phyloP scores from a whole-genome alignment of 1,284 basidiomycete genomes.

The Trametes sp. region DNA sequence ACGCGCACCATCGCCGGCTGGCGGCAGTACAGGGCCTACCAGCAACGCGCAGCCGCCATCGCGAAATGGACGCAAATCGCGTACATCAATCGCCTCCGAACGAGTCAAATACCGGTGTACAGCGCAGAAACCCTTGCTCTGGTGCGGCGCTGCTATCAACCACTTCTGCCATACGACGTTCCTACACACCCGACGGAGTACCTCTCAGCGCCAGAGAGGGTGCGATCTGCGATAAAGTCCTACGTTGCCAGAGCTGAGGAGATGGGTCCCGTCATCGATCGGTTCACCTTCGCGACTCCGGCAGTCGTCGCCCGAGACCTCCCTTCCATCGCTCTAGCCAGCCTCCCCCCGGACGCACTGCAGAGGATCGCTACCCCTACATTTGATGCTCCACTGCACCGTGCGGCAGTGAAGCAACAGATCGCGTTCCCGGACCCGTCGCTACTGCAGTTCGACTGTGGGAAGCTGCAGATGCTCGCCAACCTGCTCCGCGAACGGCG shows the following conservation, averaged over 20 bases:
- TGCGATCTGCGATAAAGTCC: slow-evolving; percentile 69
- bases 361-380: slow-evolving; percentile 44
- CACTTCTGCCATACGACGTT: slow-evolving; percentile 66
- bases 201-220: slow-evolving; percentile 50
- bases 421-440: slow-evolving; percentile 95
- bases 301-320: slow-evolving; percentile 82
- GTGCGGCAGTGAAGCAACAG: slow-evolving; percentile 83
- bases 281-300: slow-evolving; percentile 88
- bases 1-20: slow-evolving; percentile 81
- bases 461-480: slow-evolving; percentile 90
- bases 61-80: slow-evolving; percentile 75
- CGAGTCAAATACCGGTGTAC: slow-evolving; percentile 68
- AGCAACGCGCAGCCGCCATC: slow-evolving; percentile 60
- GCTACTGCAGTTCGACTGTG: slow-evolving; percentile 95
- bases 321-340: slow-evolving; percentile 64
- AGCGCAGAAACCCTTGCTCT: slow-evolving; percentile 65
- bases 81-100: slow-evolving; percentile 83
- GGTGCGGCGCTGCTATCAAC: slow-evolving; percentile 51
- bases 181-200: slow-evolving; percentile 48
- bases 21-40: slow-evolving; percentile 63
- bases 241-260: slow-evolving; percentile 65
- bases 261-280: slow-evolving; percentile 66
- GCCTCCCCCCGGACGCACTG: slow-evolving; percentile 44
- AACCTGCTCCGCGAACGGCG: slow-evolving; percentile 85
- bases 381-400: slow-evolving; percentile 78